Conservation (phyloP, 1,284 basidiomycete species). For the Bondarzewia mesenterica region DNA sequence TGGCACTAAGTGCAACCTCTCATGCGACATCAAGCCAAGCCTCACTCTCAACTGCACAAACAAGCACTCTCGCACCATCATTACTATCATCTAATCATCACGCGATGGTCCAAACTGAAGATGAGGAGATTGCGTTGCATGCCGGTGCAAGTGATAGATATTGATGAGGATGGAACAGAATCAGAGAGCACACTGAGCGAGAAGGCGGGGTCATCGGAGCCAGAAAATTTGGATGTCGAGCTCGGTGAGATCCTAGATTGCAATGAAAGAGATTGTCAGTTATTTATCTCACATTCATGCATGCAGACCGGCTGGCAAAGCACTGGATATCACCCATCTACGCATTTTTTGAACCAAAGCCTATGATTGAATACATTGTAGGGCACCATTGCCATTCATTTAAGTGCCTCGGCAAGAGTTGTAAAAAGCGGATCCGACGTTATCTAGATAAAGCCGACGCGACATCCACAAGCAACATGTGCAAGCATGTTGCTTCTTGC, state of each 20-base stretch:
- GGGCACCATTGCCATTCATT: slow-evolving; percentile 24
- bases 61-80: no score
- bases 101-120: no score
- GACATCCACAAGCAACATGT: slow-evolving; percentile 26
- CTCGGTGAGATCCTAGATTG: not conserved
- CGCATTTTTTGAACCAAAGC: slow-evolving; percentile 21
- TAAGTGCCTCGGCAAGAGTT: slow-evolving; percentile 20
- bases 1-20: no score
- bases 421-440: slow-evolving; percentile 18
- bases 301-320: slow-evolving; percentile 13
- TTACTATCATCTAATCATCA: no score
- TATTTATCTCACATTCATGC: not conserved
- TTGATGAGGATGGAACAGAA: not conserved
- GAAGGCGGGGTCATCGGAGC: not conserved
- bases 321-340: slow-evolving; percentile 22
- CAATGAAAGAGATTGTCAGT: not conserved
- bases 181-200: not conserved
- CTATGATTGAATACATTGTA: slow-evolving; percentile 14
- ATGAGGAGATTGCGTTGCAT: no score
- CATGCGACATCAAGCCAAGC: no score
- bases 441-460: slow-evolving; percentile 22
- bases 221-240: not conserved
- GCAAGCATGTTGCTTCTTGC: slow-evolving; percentile 24
- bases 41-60: no score
- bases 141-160: no score